A percentile compares a stretch with the other conserved stretches of the same genome.
Evolutionary conservation across 352 stramenopile genomes (phyloP).

Genomic region (Phytophthora gonapodyides): DNA sequence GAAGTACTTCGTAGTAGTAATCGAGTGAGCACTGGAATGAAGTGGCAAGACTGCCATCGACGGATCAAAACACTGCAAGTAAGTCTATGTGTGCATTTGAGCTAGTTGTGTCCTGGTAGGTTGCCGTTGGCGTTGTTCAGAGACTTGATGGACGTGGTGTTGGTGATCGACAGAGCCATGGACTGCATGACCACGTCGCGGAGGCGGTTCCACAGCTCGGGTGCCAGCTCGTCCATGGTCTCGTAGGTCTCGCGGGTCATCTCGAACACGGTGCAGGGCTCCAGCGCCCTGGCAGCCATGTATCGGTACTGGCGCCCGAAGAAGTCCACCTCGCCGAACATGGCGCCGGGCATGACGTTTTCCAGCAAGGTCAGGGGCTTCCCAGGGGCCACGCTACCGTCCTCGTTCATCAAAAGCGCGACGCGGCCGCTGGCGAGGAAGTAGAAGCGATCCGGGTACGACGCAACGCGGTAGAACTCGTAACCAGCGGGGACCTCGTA

Average conservation of each 20-base stretch:
- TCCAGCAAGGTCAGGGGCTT: constrained; percentile 64
- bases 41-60: too few species aligned
- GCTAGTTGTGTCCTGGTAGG: constrained; percentile 22
- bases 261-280: constrained; percentile 70
- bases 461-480: constrained; percentile 75
- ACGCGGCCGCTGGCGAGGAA: constrained; percentile 77
- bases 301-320: constrained; percentile 73
- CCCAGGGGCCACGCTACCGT: constrained; percentile 51
- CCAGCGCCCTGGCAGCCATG: constrained; percentile 57
- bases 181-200: constrained; percentile 83
- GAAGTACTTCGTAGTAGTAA: too few species aligned
- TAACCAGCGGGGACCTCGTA: constrained; percentile 58
- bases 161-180: constrained; percentile 80
- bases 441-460: constrained; percentile 69
- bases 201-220: constrained; percentile 73
- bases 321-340: constrained; percentile 90
- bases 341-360: constrained; percentile 72
- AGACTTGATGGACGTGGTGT: constrained; percentile 72
- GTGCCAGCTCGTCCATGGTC: constrained; percentile 57
- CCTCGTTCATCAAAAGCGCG: constrained; percentile 78
- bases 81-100: constrained; percentile 26
- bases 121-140: constrained; percentile 46
- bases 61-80: neutral
- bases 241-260: constrained; percentile 71
- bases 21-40: too few species aligned